Evolutionary conservation across 306 rosid species (phyloP), one percentile per base, ranked within the genome.

Genomic region (Morella rubra): DNA sequence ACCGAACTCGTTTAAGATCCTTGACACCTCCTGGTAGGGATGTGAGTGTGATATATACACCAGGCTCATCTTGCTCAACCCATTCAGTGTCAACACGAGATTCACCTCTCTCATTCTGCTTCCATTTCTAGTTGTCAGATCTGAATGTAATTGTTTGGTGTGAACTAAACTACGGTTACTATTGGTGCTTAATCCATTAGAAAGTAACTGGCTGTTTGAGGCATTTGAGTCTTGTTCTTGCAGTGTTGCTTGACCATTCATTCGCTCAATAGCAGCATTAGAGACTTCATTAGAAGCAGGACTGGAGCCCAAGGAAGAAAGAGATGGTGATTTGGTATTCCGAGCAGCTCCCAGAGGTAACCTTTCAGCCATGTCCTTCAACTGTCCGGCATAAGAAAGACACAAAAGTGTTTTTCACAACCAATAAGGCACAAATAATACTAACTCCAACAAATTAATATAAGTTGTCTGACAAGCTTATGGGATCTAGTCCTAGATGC

Each of bases 361-460:
- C 86, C 96, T 84, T 87, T 92, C 99, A 80, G 99, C 99, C 99
- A 95, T 87, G 78, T 92, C 97, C 86, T 95, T 95, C 87, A 95
- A 88, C 99, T 95, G 81, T 75, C 81, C 75, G 64, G 72, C 65
- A 60, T 20, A 77, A 61, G n/a, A 74, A 59, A 71, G 54, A 72
- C 16, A n/a, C n/a, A 41, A 71, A 53, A 73, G 53, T 6, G 12
- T 51, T 50, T 41, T 72, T 73, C 74, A 53, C 20, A 27, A 54
- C 64, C 32, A 32, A 69, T 65, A 66, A 53, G 64, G 65, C 56
- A 50, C 58, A 55, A 40, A 56, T 2, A 9, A 27, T 3, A 44
- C 14, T 32, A 65, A 55, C 8, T n/a, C 40, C 44, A 40, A 10
- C 59, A 40, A 58, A 52, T 64, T 52, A 59, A 74, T 44, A 54